Evolutionary conservation across 805 yeast species (phyloP), one percentile per base, ranked within the genome.

Genomic region (Lipomyces lipofer): DNA sequence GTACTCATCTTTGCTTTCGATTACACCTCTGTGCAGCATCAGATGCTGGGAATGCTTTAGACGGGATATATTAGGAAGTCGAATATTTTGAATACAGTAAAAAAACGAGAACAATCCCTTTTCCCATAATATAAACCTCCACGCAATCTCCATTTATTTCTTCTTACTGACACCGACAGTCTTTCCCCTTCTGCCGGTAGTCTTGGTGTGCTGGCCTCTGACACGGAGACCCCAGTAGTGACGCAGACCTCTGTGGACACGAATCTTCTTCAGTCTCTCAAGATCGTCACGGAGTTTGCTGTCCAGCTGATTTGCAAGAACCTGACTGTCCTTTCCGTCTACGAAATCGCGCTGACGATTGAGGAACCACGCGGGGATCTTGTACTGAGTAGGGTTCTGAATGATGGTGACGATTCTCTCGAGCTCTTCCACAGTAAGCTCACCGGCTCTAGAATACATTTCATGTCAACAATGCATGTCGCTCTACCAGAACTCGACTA

Each of bases 141-240:
- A 22, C 17, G 24, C n/a, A 49, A 10, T 22, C 22, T 17, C 22
- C 48, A 56, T 49, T 58, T 69, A 66, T 64, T 69, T 69, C 76
- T 73, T 73, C 69, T 72, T 71, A 63, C 76, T 73, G 69, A 76
- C 71, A 67, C 75, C 76, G 63, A 72, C 75, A 65, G 69, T 76
- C 80, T 77, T 79, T 72, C 85, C 85, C 73, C 96, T 91, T 84
- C 99, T 90, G 78, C 97, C 95, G 73, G 99, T 94, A 78, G 99
- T 92, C 88, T 94, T 94, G 86, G 99, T 94, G 84, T 94, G 99
- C 85, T 94, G 99, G 83, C 99, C 99, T 86, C 99, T 90, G 79
- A 95, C 99, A 84, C 94, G 94, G 78, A 94, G 83, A 78, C 97
- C 97, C 98, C 97, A 94, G 92, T 85, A 91, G 85, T 94, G 99